phyloP scores from a whole-genome alignment of 2,329 filamentous ascomycete genomes.

The Metarhizium rileyi region DNA sequence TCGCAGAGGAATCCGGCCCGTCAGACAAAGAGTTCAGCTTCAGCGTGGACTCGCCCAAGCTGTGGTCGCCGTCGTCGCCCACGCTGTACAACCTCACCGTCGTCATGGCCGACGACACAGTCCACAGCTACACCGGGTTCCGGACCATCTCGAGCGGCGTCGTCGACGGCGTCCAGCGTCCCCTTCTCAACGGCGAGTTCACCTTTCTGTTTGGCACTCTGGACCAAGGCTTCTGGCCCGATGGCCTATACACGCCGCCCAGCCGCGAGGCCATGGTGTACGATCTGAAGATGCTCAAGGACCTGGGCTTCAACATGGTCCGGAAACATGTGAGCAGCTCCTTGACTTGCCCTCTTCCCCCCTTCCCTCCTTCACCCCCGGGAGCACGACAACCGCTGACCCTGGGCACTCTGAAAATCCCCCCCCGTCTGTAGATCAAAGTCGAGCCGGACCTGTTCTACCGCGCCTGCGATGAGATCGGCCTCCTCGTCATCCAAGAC shows the following conservation, averaged over 20 bases:
- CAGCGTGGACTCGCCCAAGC: conserved; percentile 39
- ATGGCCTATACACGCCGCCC: conserved; percentile 56
- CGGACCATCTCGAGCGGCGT: conserved; percentile 48
- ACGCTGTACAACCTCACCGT: conserved; percentile 56
- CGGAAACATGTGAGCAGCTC: conserved; percentile 60
- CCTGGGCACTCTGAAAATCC: neutral
- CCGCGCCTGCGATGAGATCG: conserved; percentile 55
- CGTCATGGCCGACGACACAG: conserved; percentile 37
- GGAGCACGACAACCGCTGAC: no score
- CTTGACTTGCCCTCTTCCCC: no score
- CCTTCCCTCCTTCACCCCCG: no score
- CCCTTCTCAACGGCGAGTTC: conserved; percentile 59
- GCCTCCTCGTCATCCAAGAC: conserved; percentile 59
- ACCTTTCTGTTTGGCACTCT: conserved; percentile 59
- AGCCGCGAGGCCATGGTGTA: conserved; percentile 58
- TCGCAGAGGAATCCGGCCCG: conserved; percentile 33
- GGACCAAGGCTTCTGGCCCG: conserved; percentile 64
- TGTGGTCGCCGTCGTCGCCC: conserved; percentile 57
- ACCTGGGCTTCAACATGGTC: conserved; percentile 59
- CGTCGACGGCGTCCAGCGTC: conserved; percentile 49
- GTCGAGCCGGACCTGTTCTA: conserved; percentile 60
- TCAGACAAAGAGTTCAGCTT: conserved; percentile 45
- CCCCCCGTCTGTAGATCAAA: conserved; percentile 44
- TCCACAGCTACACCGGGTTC: conserved; percentile 60
- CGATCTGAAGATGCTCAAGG: conserved; percentile 54